phyloP scores from a whole-genome alignment of 352 stramenopile species.

The Globisporangium cylindrosporum region DNA sequence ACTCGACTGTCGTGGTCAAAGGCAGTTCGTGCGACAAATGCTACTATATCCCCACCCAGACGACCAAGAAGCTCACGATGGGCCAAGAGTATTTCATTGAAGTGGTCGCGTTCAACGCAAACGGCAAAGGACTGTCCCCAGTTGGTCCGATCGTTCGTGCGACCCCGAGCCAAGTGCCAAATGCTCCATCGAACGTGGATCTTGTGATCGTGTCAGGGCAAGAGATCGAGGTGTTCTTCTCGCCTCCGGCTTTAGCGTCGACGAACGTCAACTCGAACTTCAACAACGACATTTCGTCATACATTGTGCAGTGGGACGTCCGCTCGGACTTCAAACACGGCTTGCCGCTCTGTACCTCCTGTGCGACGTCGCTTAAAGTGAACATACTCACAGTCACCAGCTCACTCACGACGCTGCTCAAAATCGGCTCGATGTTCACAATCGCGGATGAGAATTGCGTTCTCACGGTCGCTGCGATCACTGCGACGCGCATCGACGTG shows the following conservation, averaged over 20 bases:
- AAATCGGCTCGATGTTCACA: constrained; percentile 40
- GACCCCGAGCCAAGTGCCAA: constrained; percentile 84
- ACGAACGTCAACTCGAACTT: constrained; percentile 60
- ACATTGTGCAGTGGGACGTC: constrained; percentile 89
- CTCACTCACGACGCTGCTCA: constrained; percentile 29
- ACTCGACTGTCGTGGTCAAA: constrained; percentile 36
- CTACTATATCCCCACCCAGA: constrained; percentile 64
- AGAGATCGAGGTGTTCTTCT: constrained; percentile 90
- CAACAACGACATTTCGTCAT: constrained; percentile 86
- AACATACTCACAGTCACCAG: constrained; percentile 36
- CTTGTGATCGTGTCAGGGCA: constrained; percentile 85
- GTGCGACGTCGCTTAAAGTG: constrained; percentile 39
- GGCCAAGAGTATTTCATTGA: constrained; percentile 79
- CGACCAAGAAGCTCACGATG: constrained; percentile 51
- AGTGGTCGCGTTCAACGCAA: constrained; percentile 71
- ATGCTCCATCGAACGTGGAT: constrained; percentile 85
- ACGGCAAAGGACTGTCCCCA: constrained; percentile 57
- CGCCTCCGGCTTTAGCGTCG: constrained; percentile 51
- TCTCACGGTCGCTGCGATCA: constrained; percentile 30
- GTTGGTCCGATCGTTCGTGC: constrained; percentile 27
- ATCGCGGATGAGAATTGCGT: constrained; percentile 52
- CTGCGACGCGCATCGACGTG: constrained; percentile 25
- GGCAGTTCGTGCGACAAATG: constrained; percentile 56
- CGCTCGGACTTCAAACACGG: constrained; percentile 65
- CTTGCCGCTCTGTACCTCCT: constrained; percentile 41